These are phyloP conservation scores for Gracilaria caudata DNA, from an alignment of 23 red algal genomes.

Conservation along the genomic window DNA sequence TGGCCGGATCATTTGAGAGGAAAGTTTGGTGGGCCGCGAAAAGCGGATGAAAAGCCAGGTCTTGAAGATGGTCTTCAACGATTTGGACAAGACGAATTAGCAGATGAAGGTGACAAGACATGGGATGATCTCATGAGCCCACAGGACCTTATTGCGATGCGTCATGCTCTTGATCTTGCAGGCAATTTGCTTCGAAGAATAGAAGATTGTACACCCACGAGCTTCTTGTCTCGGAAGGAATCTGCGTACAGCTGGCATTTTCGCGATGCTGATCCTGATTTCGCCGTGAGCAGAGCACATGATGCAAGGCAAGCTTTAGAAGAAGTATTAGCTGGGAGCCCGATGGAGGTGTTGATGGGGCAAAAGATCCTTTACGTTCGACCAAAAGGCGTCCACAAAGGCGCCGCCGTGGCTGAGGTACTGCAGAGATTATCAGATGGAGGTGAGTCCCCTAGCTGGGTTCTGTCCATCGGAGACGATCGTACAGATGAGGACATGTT, in stretches of 20 bases:
- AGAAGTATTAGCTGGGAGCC: slow-evolving; percentile 75
- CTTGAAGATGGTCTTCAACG: slow-evolving; percentile 25
- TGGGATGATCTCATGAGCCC: slow-evolving; percentile 69
- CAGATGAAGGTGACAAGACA: neutral
- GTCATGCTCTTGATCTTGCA: slow-evolving; percentile 55
- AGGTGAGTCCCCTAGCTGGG: slow-evolving; percentile 63
- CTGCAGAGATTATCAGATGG: slow-evolving; percentile 31
- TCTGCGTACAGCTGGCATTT: slow-evolving; percentile 90
- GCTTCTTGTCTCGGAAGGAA: slow-evolving; percentile 83
- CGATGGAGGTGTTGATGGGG: slow-evolving; percentile 93
- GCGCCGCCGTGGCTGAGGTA: slow-evolving; percentile 67
- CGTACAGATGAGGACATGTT: slow-evolving; percentile 97
- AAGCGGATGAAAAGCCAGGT: slow-evolving; percentile 16
- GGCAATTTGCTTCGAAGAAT: slow-evolving; percentile 75
- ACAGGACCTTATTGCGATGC: slow-evolving; percentile 65
- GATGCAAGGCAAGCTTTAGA: slow-evolving; percentile 90
- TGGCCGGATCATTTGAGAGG: slow-evolving; percentile 85
- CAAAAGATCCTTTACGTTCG: slow-evolving; percentile 88
- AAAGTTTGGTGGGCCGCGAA: slow-evolving; percentile 28
- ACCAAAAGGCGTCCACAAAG: slow-evolving; percentile 93
- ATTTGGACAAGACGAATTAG: neutral
- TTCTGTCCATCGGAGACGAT: slow-evolving; percentile 88
- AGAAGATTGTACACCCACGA: slow-evolving; percentile 89
- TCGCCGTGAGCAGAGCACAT: slow-evolving; percentile 81
- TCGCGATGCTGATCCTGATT: slow-evolving; percentile 88